A percentile compares a stretch with the other conserved stretches of the same genome.
Conservation (phyloP, 2,329 filamentous ascomycete species). For the Fusarium proliferatum region DNA sequence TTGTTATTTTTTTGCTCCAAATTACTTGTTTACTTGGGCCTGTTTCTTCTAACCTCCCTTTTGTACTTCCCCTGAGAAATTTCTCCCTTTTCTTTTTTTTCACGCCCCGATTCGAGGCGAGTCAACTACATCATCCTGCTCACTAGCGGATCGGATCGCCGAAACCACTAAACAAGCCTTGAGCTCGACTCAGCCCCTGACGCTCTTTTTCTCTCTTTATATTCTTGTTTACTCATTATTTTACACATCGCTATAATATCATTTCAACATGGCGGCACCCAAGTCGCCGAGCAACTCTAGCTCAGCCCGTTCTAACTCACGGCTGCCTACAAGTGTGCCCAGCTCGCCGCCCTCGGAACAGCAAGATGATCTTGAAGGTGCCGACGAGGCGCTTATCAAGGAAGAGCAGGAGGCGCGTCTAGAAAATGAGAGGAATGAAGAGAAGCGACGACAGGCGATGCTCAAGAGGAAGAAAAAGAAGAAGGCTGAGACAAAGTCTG, state of each 20-base stretch:
- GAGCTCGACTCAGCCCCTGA: slow-evolving; percentile 4
- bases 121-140: slow-evolving; percentile 43
- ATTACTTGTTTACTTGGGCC: not conserved
- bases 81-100: slow-evolving; percentile 20
- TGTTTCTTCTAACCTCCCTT: not conserved
- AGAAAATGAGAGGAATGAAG: slow-evolving; percentile 61
- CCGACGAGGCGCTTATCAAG: slow-evolving; percentile 47
- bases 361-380: slow-evolving; percentile 31
- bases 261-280: slow-evolving; percentile 43
- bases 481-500: slow-evolving; percentile 63
- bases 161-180: slow-evolving; percentile 10
- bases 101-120: slow-evolving; percentile 12
- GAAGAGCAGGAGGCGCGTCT: slow-evolving; percentile 52
- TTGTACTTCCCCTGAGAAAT: not conserved
- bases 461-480: slow-evolving; percentile 57
- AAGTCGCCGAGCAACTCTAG: slow-evolving; percentile 47
- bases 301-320: slow-evolving; percentile 46
- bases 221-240: not conserved
- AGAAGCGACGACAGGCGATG: slow-evolving; percentile 54
- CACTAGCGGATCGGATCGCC: slow-evolving; percentile 25
- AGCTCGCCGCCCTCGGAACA: slow-evolving; percentile 50
- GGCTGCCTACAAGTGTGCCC: slow-evolving; percentile 50
- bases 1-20: not conserved
- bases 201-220: not conserved
- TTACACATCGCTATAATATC: not conserved